phyloP scores from a whole-genome alignment of 2,329 filamentous ascomycete species.

The Xylariaceae sp. region DNA sequence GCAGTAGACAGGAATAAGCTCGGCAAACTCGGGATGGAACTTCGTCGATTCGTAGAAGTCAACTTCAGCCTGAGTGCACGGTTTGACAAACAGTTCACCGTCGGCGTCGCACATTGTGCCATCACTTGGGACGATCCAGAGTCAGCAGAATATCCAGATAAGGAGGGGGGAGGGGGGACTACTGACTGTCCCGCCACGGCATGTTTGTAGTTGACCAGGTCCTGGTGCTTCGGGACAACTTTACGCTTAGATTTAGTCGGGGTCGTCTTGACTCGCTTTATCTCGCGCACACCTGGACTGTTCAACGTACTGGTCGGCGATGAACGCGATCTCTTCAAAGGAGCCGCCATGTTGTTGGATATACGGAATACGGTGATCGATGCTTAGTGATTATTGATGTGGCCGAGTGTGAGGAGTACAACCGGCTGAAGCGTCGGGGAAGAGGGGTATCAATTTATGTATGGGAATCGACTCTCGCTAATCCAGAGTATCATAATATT shows the following conservation, averaged over 20 bases:
- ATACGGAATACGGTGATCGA: background rate
- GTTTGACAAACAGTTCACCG: slow-evolving; percentile 88
- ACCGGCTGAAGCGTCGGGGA: background rate
- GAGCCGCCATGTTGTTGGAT: slow-evolving; percentile 11
- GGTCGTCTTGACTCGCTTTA: slow-evolving; percentile 24
- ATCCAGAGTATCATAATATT: background rate
- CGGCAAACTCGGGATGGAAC: slow-evolving; percentile 66
- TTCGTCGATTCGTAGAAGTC: slow-evolving; percentile 77
- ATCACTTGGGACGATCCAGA: slow-evolving; percentile 53
- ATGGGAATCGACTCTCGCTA: background rate
- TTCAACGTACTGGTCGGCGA: slow-evolving; percentile 21
- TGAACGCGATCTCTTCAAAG: slow-evolving; percentile 12
- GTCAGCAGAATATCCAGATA: slow-evolving; percentile 16
- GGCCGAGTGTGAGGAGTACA: too few species aligned
- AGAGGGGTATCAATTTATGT: background rate
- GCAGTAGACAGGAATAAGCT: slow-evolving; percentile 79
- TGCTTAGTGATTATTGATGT: too few species aligned
- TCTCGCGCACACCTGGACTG: slow-evolving; percentile 17
- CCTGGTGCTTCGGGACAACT: slow-evolving; percentile 51
- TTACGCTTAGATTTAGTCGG: slow-evolving; percentile 17
- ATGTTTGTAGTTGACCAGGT: slow-evolving; percentile 64
- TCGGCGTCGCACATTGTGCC: slow-evolving; percentile 81
- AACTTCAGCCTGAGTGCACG: slow-evolving; percentile 80
- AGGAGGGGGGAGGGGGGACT: slow-evolving; percentile 3
- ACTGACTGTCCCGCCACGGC: slow-evolving; percentile 83